Conservation (phyloP, 305 asterid genomes). For the Fraxinus xanthoxyloides region DNA sequence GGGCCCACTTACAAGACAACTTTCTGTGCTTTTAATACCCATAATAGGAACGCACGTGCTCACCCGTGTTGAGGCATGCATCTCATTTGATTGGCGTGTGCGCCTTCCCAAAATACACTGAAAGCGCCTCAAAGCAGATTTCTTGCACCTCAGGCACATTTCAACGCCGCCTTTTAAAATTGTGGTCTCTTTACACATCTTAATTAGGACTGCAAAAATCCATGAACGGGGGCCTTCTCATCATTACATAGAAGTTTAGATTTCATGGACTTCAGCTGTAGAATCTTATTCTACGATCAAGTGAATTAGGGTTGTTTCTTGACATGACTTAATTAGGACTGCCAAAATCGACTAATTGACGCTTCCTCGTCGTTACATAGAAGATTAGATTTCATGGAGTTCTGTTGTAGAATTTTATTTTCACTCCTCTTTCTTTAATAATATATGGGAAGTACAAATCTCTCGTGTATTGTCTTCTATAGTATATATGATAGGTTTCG, state of each 20-base stretch:
- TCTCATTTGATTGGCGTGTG: not conserved
- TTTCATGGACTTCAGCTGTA: not conserved
- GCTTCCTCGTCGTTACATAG: not conserved
- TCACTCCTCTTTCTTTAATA: not conserved
- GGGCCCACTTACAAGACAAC: not conserved
- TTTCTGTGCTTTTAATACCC: not conserved
- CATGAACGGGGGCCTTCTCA: not conserved
- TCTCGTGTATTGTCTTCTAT: not conserved
- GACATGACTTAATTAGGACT: not conserved
- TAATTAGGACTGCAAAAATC: not conserved
- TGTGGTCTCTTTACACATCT: not conserved
- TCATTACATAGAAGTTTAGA: not conserved
- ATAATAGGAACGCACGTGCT: not conserved
- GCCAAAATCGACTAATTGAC: not conserved
- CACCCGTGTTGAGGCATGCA: not conserved
- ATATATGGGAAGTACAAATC: not conserved
- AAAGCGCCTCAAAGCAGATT: not conserved
- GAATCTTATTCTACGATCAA: not conserved
- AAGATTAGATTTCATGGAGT: not conserved
- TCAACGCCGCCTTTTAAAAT: not conserved
- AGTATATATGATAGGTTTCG: not conserved
- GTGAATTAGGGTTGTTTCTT: not conserved
- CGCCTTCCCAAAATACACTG: not conserved
- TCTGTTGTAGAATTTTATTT: not conserved
- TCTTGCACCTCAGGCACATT: not conserved